Percentiles rank a stretch among this genome's conserved stretches.
Conservation (phyloP, 2,329 filamentous ascomycete species). For the Monosporascus sp. region DNA sequence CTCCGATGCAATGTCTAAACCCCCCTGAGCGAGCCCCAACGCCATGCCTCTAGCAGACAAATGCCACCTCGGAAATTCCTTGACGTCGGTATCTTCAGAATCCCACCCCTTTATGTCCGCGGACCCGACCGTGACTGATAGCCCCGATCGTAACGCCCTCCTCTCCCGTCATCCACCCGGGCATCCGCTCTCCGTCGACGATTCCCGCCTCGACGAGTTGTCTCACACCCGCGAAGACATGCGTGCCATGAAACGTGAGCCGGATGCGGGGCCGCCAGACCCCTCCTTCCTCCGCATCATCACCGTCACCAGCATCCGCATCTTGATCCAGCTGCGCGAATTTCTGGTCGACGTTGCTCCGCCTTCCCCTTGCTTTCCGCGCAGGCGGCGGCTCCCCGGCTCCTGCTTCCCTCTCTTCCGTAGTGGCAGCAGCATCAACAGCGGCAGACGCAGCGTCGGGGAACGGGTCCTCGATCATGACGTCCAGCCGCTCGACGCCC, state of each 20-base stretch:
- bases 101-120: constrained; percentile 52
- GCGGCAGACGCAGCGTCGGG: constrained; percentile 22
- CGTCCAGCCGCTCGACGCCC: constrained; percentile 57
- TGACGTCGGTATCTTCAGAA: constrained; percentile 28
- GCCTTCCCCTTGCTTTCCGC: constrained; percentile 18
- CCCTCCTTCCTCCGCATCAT: constrained; percentile 15
- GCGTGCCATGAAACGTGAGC: constrained; percentile 66
- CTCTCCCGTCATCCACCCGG: constrained; percentile 87
- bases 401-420: constrained; percentile 4
- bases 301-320: constrained; percentile 8
- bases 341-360: constrained; percentile 17
- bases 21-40: too few relatives aligned
- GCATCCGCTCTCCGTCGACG: constrained; percentile 73
- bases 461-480: constrained; percentile 55
- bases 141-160: constrained; percentile 71
- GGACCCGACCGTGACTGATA: constrained; percentile 62
- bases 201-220: constrained; percentile 72
- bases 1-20: too few relatives aligned
- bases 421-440: constrained; percentile 6
- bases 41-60: neutral
- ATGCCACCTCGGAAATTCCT: neutral
- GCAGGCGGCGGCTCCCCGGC: constrained; percentile 5
- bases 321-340: constrained; percentile 22
- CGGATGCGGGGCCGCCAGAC: constrained; percentile 55
- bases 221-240: constrained; percentile 77